These are phyloP conservation scores for Hemisphaericaspora xylanilytica DNA, from an alignment of 1,139 yeast genomes.

Conservation along the genomic window DNA sequence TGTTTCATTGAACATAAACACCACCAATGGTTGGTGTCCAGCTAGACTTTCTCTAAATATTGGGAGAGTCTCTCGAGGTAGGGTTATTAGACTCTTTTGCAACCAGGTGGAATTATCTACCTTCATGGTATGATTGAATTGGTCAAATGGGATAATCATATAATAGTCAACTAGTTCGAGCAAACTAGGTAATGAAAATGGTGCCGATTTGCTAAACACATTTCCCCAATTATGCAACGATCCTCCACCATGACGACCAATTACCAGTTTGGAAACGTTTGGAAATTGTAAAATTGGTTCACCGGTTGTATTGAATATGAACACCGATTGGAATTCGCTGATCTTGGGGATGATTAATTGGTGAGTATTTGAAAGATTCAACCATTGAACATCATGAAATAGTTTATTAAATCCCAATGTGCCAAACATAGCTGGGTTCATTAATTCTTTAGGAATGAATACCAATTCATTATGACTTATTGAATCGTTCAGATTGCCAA, in stretches of 20 bases:
- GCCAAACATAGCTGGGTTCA: constrained; percentile 18
- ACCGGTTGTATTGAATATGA: constrained; percentile 32
- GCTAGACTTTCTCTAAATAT: constrained; percentile 21
- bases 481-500: background rate
- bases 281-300: constrained; percentile 15
- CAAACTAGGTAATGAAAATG: constrained; percentile 34
- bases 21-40: constrained; percentile 29
- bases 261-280: background rate
- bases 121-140: constrained; percentile 9
- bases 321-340: constrained; percentile 26
- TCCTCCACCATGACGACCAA: background rate
- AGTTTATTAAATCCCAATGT: constrained; percentile 22
- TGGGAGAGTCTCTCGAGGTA: constrained; percentile 21
- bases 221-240: constrained; percentile 2
- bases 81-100: constrained; percentile 19
- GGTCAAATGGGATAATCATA: constrained; percentile 28
- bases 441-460: constrained; percentile 24
- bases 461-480: constrained; percentile 10
- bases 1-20: constrained; percentile 28
- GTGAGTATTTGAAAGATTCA: constrained; percentile 14
- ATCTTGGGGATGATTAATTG: constrained; percentile 21
- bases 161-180: constrained; percentile 30
- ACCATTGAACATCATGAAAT: constrained; percentile 14
- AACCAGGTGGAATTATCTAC: constrained; percentile 11
- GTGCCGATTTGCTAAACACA: constrained; percentile 23